phyloP scores from a whole-genome alignment of 441 rosid genomes.

The Isatis lusitanica region DNA sequence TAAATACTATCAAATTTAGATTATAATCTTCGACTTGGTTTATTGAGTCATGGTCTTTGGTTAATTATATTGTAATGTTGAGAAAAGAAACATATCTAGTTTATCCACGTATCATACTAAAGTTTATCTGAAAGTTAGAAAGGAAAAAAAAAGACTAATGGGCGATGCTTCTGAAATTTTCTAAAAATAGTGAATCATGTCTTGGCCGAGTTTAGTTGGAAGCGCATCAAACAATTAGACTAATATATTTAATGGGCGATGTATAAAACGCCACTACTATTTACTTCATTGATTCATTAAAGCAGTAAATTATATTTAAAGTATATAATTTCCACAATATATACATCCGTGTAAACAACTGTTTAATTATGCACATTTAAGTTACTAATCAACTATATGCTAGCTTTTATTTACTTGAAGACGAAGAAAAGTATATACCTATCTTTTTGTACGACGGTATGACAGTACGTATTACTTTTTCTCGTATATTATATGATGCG shows the following conservation, averaged over 20 bases:
- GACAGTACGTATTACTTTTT: background rate
- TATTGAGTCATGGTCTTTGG: no score
- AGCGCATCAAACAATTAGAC: background rate
- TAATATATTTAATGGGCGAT: no score
- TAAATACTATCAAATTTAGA: no score
- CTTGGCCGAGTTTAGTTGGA: no score
- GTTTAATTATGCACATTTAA: background rate
- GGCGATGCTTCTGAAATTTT: no score
- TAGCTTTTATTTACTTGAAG: slow-evolving; percentile 24
- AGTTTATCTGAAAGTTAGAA: no score
- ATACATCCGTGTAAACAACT: background rate
- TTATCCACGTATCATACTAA: no score
- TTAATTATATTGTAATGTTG: no score
- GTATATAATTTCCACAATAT: background rate
- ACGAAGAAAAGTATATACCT: slow-evolving; percentile 33
- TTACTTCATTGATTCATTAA: background rate
- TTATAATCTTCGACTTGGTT: no score
- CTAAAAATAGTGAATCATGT: no score
- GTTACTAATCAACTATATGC: background rate
- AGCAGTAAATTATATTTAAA: background rate
- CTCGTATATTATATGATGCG: background rate
- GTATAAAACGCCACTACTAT: background rate
- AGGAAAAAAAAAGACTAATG: no score
- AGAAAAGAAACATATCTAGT: no score
- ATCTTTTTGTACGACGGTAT: background rate